phyloP scores from a whole-genome alignment of 805 yeast species.

The Zygotorulaspora florentina region DNA sequence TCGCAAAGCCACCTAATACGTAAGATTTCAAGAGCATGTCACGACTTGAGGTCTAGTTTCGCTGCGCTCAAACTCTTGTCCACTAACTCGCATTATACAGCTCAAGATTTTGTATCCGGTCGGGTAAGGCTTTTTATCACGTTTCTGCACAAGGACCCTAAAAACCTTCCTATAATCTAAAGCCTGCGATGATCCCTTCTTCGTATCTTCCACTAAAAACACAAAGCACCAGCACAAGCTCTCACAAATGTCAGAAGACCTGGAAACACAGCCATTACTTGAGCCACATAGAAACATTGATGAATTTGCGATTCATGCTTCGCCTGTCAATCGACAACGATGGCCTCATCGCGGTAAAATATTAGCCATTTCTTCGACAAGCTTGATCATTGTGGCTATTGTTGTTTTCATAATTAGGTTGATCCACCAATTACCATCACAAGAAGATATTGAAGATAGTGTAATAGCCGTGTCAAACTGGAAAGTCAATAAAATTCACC shows the following conservation, averaged over 20 bases:
- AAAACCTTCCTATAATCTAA: too few species aligned
- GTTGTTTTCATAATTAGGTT: not conserved
- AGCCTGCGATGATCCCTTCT: too few species aligned
- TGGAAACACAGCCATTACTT: slow-evolving; percentile 23
- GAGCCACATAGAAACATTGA: not conserved
- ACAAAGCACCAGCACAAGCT: not conserved
- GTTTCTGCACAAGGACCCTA: too few species aligned
- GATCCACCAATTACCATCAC: slow-evolving; percentile 11
- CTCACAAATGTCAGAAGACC: slow-evolving; percentile 5
- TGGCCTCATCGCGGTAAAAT: not conserved
- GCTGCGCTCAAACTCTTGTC: too few species aligned
- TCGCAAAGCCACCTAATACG: too few species aligned
- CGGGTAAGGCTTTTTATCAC: too few species aligned
- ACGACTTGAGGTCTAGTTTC: too few species aligned
- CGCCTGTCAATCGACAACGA: not conserved
- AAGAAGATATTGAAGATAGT: slow-evolving; percentile 18
- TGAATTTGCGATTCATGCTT: not conserved
- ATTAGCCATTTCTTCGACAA: not conserved
- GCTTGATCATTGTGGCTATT: not conserved
- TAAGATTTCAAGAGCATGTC: too few species aligned
- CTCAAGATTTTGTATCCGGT: too few species aligned
- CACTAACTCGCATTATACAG: too few species aligned
- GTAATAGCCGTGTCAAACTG: slow-evolving; percentile 21
- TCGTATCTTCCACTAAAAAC: not conserved
- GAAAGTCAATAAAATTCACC: slow-evolving; percentile 17